These are phyloP conservation scores for Diplosphaera chodatii DNA, from an alignment of 139 green algal genomes.

Conservation along the genomic window DNA sequence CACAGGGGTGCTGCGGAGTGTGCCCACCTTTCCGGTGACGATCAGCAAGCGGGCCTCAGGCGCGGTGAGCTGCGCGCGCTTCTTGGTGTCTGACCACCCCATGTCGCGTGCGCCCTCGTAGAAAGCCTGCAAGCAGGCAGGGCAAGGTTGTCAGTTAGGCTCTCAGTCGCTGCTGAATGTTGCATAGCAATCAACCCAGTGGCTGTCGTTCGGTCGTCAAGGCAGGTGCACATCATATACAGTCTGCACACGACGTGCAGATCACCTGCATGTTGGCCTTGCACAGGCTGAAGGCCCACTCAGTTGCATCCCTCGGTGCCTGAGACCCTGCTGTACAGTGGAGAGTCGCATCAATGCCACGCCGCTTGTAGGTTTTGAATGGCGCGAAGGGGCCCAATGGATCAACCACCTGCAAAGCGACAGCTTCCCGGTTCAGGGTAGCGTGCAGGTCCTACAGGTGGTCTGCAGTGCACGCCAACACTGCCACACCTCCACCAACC, in stretches of 20 bases:
- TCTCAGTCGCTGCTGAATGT: too few relatives aligned
- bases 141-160: too few relatives aligned
- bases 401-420: neutral
- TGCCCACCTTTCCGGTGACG: neutral
- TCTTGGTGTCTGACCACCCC: neutral
- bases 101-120: neutral
- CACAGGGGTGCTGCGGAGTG: too few relatives aligned
- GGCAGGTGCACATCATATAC: too few relatives aligned
- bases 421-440: too few relatives aligned
- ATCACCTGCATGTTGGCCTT: conserved; percentile 2
- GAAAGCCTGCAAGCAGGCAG: neutral
- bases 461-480: too few relatives aligned
- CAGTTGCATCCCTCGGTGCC: too few relatives aligned
- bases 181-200: too few relatives aligned
- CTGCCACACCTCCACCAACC: too few relatives aligned
- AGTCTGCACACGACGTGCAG: too few relatives aligned
- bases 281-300: neutral
- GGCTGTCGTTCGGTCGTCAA: too few relatives aligned
- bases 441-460: too few relatives aligned
- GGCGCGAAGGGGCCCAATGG: neutral
- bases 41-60: neutral
- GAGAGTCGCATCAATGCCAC: neutral
- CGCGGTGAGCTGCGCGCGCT: neutral
- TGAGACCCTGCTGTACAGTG: neutral
- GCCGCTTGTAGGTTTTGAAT: neutral